Conservation (phyloP, 2,329 filamentous ascomycete genomes). For the Phialophora macrospora region DNA sequence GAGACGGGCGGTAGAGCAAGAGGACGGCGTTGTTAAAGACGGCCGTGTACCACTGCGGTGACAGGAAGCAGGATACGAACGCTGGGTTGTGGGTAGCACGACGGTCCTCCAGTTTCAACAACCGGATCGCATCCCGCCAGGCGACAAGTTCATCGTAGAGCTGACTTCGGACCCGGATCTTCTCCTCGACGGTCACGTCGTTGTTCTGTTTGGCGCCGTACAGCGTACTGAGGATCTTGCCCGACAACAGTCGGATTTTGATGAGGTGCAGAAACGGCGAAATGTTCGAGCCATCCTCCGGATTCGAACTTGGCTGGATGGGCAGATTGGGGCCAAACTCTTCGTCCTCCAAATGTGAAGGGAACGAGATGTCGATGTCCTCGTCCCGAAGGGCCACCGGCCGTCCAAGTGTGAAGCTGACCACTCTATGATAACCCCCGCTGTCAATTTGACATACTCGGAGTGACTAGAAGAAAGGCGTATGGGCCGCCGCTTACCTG, state of each 20-base stretch:
- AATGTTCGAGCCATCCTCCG: background rate
- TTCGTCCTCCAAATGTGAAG: constrained; percentile 11
- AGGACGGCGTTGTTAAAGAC: constrained; percentile 52
- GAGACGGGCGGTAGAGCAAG: constrained; percentile 52
- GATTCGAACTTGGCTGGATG: background rate
- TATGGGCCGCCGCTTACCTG: constrained; percentile 15
- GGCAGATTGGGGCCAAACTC: background rate
- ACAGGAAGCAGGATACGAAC: constrained; percentile 41
- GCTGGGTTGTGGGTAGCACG: constrained; percentile 50
- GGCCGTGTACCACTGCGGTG: constrained; percentile 51
- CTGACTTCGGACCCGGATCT: background rate
- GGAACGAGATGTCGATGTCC: constrained; percentile 15
- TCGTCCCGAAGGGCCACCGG: constrained; percentile 21
- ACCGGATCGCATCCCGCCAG: background rate
- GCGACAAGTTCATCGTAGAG: constrained; percentile 13
- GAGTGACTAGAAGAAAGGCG: background rate
- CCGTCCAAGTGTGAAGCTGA: constrained; percentile 19
- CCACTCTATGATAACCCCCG: constrained; percentile 9
- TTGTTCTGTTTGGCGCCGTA: constrained; percentile 3
- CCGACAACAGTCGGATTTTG: constrained; percentile 6
- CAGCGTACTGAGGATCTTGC: constrained; percentile 18
- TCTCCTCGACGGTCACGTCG: background rate
- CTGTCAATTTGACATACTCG: background rate
- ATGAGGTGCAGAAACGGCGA: constrained; percentile 4
- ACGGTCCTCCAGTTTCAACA: constrained; percentile 17